These are phyloP conservation scores for Aspergillus haitiensis DNA, from an alignment of 495 filamentous ascomycete species.

Conservation along the genomic window DNA sequence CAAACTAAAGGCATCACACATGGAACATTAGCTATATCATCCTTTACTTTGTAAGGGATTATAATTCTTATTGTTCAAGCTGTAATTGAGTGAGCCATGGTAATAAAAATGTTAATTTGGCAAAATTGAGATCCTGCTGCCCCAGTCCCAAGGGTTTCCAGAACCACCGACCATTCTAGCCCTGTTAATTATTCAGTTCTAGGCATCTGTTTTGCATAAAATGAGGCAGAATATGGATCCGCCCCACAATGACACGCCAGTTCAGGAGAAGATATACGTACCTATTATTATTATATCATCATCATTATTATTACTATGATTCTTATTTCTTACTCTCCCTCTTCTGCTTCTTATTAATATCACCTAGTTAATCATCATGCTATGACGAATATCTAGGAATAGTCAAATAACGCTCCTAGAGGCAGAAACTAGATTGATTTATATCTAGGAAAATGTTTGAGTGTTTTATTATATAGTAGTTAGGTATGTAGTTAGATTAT, in stretches of 20 bases:
- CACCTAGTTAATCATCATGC: too few species aligned
- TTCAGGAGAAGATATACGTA: conserved; percentile 12
- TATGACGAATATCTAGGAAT: too few species aligned
- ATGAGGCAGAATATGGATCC: conserved; percentile 5
- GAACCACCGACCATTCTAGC: conserved; percentile 7
- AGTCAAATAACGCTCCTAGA: too few species aligned
- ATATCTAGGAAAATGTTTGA: too few species aligned
- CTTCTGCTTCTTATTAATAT: too few species aligned
- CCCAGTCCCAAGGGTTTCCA: conserved; percentile 1
- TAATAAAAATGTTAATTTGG: not conserved
- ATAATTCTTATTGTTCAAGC: not conserved
- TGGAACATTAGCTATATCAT: too few species aligned
- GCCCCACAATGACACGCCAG: conserved; percentile 17
- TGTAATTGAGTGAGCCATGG: not conserved
- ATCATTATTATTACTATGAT: not conserved
- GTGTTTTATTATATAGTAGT: too few species aligned
- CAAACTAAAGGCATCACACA: too few species aligned
- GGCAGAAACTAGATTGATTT: too few species aligned
- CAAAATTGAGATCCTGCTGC: not conserved
- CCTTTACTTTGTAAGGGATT: not conserved
- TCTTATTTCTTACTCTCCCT: too few species aligned
- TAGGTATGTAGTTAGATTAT: too few species aligned
- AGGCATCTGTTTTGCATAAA: not conserved
- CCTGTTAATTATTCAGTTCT: conserved; percentile 4
- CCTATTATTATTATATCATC: conserved; percentile 7